phyloP scores from a whole-genome alignment of 371 early-diverging fungal genomes.

The Paraphysoderma sedebokerense region DNA sequence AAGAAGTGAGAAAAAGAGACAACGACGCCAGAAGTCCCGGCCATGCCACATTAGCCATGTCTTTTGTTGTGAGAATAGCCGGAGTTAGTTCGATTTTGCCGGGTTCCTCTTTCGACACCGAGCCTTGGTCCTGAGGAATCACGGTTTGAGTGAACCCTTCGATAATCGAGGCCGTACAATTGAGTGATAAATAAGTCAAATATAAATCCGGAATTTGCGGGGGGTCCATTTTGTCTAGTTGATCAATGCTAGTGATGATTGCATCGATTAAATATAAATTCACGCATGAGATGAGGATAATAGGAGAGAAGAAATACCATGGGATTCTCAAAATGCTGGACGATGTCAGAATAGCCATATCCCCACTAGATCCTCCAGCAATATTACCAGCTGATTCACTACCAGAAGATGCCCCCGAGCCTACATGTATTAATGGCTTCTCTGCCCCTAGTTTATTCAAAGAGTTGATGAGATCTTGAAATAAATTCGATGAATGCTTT shows the following conservation, averaged over 20 bases:
- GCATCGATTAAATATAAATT: slow-evolving; percentile 1
- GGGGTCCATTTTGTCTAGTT: slow-evolving; percentile 80
- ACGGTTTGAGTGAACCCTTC: slow-evolving; percentile 50
- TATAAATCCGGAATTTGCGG: slow-evolving; percentile 78
- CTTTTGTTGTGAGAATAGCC: slow-evolving; percentile 9
- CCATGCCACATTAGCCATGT: slow-evolving; percentile 51
- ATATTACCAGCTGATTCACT: too few species aligned
- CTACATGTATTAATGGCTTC: slow-evolving; percentile 47
- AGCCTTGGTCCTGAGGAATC: slow-evolving; percentile 3
- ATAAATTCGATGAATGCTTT: slow-evolving; percentile 48
- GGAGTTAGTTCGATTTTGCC: neutral
- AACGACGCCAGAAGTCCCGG: slow-evolving; percentile 64
- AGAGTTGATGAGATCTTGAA: slow-evolving; percentile 60
- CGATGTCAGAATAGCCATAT: neutral
- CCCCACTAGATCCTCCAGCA: neutral
- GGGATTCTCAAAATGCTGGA: neutral
- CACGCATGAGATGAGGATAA: neutral
- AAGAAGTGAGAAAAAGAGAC: slow-evolving; percentile 51
- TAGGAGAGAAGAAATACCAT: neutral
- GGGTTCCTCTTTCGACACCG: too few species aligned
- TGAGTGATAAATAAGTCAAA: slow-evolving; percentile 52
- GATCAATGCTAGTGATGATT: slow-evolving; percentile 45
- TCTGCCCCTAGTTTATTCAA: slow-evolving; percentile 63
- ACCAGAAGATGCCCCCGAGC: too few species aligned
- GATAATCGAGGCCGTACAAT: slow-evolving; percentile 44